Conservation (phyloP, 2,329 filamentous ascomycete species). For the Erysiphe pulchra region DNA sequence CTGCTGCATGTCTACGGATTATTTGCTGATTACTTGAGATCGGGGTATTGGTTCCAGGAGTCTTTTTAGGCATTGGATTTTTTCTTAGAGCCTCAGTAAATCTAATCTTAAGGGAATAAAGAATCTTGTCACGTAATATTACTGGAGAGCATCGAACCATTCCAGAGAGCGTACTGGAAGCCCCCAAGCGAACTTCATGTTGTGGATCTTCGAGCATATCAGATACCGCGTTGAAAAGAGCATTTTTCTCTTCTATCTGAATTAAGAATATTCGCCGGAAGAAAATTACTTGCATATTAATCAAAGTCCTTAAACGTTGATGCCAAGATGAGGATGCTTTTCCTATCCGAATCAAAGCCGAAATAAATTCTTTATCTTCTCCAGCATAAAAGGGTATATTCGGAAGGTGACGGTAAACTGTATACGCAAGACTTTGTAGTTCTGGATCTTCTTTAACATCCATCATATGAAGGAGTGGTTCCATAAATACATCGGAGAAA, state of each 20-base stretch:
- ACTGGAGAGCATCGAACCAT: slow-evolving; percentile 94
- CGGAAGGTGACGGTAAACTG: slow-evolving; percentile 85
- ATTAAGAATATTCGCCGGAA: slow-evolving; percentile 89
- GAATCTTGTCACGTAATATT: slow-evolving; percentile 50
- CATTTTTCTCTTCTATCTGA: slow-evolving; percentile 43
- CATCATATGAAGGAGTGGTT: slow-evolving; percentile 97
- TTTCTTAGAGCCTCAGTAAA: slow-evolving; percentile 56
- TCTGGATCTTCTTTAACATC: slow-evolving; percentile 97
- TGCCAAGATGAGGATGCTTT: slow-evolving; percentile 75
- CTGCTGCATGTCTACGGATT: slow-evolving; percentile 64
- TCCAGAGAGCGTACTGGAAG: slow-evolving; percentile 76
- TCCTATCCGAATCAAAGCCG: slow-evolving; percentile 67
- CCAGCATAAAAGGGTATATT: slow-evolving; percentile 82
- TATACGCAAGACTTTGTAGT: slow-evolving; percentile 78
- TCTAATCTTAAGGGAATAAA: slow-evolving; percentile 46
- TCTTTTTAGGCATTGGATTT: slow-evolving; percentile 68
- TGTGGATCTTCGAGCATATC: slow-evolving; percentile 83
- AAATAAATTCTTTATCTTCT: slow-evolving; percentile 64
- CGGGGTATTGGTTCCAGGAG: slow-evolving; percentile 39
- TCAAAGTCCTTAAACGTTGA: slow-evolving; percentile 74
- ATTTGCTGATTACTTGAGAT: slow-evolving; percentile 52
- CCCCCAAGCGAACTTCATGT: slow-evolving; percentile 79
- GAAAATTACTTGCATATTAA: slow-evolving; percentile 98
- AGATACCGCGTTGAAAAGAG: slow-evolving; percentile 76
- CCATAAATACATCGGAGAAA: slow-evolving; percentile 73